Conservation (phyloP, 805 yeast genomes). For the Scheffersomyces ergatensis region DNA sequence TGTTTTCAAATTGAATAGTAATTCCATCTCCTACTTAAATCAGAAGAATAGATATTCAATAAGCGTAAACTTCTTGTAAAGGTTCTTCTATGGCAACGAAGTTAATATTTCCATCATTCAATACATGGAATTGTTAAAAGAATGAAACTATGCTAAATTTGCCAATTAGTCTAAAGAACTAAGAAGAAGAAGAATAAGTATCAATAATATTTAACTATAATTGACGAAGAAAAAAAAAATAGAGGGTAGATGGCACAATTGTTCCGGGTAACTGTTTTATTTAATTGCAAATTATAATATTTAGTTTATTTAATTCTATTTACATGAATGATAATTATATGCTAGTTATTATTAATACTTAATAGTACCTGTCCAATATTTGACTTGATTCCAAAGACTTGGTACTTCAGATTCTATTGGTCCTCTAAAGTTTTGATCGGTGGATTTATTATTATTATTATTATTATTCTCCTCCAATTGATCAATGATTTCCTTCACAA, state of each 20-base stretch:
- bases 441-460: no score
- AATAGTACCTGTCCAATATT: conserved; percentile 11
- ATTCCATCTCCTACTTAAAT: conserved; percentile 3
- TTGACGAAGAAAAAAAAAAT: no score
- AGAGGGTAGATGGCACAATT: no score
- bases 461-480: conserved; percentile 6
- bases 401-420: conserved; percentile 31
- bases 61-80: conserved; percentile 18
- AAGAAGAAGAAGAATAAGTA: not conserved
- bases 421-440: conserved; percentile 14
- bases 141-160: conserved; percentile 48
- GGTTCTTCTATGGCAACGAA: conserved; percentile 34
- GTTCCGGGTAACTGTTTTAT: no score
- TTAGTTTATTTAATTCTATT: not conserved
- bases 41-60: conserved; percentile 16
- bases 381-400: conserved; percentile 32
- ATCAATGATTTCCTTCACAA: conserved; percentile 8
- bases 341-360: conserved; percentile 8
- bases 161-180: conserved; percentile 21
- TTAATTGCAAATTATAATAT: no score
- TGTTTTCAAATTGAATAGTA: conserved; percentile 17
- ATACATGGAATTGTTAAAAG: conserved; percentile 22
- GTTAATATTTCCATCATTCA: conserved; percentile 43
- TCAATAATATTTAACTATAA: no score
- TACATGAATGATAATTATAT: not conserved